Evolutionary conservation across 1,284 basidiomycete genomes (phyloP).

Genomic region (Polyporus tsugae): DNA sequence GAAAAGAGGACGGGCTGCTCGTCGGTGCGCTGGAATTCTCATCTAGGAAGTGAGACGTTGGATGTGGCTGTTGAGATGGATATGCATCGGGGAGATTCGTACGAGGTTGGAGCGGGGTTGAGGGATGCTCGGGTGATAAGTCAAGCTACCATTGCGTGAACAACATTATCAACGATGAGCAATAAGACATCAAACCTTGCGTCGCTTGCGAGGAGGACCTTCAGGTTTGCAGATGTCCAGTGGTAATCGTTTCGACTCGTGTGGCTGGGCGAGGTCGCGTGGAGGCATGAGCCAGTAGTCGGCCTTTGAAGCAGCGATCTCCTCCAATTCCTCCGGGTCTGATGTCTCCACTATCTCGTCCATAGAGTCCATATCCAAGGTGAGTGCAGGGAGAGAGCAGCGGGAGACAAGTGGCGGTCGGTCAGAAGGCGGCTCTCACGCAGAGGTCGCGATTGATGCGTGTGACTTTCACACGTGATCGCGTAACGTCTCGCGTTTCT

Average conservation of each 20-base stretch:
- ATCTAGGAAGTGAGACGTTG: constrained; percentile 2
- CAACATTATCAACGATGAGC: background rate
- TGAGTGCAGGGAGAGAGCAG: background rate
- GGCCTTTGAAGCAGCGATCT: constrained; percentile 22
- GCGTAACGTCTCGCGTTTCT: background rate
- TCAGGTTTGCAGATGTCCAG: background rate
- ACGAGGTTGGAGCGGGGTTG: background rate
- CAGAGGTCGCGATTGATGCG: background rate
- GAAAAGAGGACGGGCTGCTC: constrained; percentile 12
- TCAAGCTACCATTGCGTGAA: background rate
- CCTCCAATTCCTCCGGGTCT: constrained; percentile 31
- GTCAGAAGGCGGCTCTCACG: background rate
- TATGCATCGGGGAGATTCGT: background rate
- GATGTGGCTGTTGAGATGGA: background rate
- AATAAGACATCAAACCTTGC: constrained; percentile 20
- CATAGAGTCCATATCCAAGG: constrained; percentile 6
- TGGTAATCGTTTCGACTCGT: background rate
- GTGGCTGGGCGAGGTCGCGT: constrained; percentile 13
- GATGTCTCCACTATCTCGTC: constrained; percentile 25
- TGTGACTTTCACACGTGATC: background rate
- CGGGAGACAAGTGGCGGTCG: background rate
- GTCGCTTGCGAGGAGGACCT: constrained; percentile 22
- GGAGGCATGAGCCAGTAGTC: constrained; percentile 25
- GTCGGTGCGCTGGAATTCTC: background rate
- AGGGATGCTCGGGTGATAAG: background rate